A percentile compares a stretch with the other conserved stretches of the same genome.
phyloP scores from a whole-genome alignment of 2,329 filamentous ascomycete genomes.

The Penicillium sp. region DNA sequence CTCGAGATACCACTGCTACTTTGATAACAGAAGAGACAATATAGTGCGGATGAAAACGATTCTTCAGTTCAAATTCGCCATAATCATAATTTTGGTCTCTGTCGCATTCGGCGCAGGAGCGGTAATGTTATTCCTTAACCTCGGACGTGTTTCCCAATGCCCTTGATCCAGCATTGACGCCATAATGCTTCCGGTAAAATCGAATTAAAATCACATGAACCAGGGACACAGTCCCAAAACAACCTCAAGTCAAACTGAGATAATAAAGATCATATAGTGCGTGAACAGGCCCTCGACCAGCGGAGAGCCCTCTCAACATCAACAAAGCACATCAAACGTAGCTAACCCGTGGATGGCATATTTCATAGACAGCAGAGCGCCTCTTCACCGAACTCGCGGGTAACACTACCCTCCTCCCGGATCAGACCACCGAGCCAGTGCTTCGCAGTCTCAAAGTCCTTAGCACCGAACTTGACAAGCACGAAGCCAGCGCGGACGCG shows the following conservation, averaged over 20 bases:
- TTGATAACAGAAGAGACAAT: not conserved
- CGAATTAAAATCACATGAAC: not conserved
- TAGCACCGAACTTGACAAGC: conserved; percentile 86
- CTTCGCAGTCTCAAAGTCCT: conserved; percentile 75
- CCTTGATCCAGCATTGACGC: not conserved
- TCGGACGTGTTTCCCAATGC: not conserved
- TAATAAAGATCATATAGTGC: not conserved
- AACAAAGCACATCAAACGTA: not conserved
- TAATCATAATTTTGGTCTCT: not conserved
- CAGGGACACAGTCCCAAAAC: not conserved
- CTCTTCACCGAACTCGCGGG: conserved; percentile 72
- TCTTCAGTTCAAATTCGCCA: not conserved
- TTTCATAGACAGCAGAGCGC: conserved; percentile 69
- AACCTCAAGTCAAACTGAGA: not conserved
- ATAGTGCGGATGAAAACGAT: not conserved
- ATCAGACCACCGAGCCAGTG: conserved; percentile 78
- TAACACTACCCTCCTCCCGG: conserved; percentile 69
- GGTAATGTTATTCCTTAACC: not conserved
- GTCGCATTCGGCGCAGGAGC: not conserved
- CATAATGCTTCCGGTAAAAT: not conserved
- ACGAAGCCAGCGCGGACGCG: conserved; percentile 73
- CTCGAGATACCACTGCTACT: not conserved
- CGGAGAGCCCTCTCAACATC: not conserved
- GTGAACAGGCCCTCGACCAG: conserved; percentile 1
- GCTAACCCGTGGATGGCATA: not conserved